Evolutionary conservation across 2,329 filamentous ascomycete species (phyloP).

Genomic region (Myriosclerotinia duriaeana): DNA sequence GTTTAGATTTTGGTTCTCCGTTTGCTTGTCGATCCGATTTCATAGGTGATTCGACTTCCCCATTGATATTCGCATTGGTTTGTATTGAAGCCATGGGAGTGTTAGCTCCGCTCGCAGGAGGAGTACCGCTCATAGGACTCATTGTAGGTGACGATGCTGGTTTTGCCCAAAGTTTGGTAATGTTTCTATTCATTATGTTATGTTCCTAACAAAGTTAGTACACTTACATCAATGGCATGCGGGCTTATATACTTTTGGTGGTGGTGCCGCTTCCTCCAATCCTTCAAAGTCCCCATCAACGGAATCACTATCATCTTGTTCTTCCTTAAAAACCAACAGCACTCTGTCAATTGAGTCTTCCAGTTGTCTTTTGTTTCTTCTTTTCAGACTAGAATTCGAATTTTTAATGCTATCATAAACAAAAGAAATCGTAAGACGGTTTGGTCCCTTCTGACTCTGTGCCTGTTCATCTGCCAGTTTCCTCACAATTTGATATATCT

Average conservation of each 20-base stretch:
- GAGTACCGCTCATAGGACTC: constrained; percentile 31
- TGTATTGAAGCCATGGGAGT: constrained; percentile 34
- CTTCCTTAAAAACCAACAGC: constrained; percentile 65
- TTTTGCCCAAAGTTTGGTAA: constrained; percentile 58
- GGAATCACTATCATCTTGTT: constrained; percentile 48
- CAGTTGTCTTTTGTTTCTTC: constrained; percentile 76
- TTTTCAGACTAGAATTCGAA: constrained; percentile 83
- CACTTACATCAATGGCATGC: neutral
- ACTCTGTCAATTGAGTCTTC: constrained; percentile 86
- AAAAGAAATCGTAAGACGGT: constrained; percentile 55
- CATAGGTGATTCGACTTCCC: constrained; percentile 34
- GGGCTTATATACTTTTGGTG: constrained; percentile 36
- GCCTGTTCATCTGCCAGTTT: constrained; percentile 70
- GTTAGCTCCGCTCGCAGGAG: constrained; percentile 27
- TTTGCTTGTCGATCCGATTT: constrained; percentile 56
- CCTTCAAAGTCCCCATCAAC: constrained; percentile 52
- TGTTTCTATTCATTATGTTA: constrained; percentile 66
- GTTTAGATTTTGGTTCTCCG: constrained; percentile 66
- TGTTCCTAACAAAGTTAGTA: constrained; percentile 44
- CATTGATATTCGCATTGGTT: constrained; percentile 29
- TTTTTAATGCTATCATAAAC: constrained; percentile 79
- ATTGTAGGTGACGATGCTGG: constrained; percentile 35
- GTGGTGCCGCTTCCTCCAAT: constrained; percentile 42
- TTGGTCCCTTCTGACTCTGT: constrained; percentile 48
- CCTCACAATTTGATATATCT: constrained; percentile 75